Evolutionary conservation across 148 eudicot species (phyloP).

Genomic region (Spergularia bocconei): DNA sequence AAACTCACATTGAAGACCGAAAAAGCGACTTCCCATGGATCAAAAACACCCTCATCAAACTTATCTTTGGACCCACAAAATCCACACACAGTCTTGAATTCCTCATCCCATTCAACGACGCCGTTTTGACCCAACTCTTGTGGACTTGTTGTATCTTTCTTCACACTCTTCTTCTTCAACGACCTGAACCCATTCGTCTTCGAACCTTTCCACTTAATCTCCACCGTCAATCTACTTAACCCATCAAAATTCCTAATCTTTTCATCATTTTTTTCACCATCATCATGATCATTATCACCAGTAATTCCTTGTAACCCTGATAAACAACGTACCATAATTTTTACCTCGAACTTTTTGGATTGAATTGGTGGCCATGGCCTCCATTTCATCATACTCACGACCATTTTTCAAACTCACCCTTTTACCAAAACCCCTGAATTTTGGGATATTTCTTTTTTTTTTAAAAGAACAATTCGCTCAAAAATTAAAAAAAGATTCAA

Average conservation of each 20-base stretch:
- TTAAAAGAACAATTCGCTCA: neutral
- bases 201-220: constrained; percentile 70
- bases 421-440: neutral
- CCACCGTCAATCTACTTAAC: constrained; percentile 41
- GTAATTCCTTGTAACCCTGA: constrained; percentile 31
- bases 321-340: constrained; percentile 36
- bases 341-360: constrained; percentile 51
- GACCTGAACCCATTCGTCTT: constrained; percentile 52
- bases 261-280: constrained; percentile 12
- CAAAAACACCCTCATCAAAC: constrained; percentile 32
- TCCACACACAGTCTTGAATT: constrained; percentile 45
- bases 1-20: constrained; percentile 55
- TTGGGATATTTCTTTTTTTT: neutral
- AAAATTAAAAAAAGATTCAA: neutral
- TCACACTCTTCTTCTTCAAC: constrained; percentile 43
- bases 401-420: constrained; percentile 25
- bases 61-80: constrained; percentile 43
- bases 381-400: constrained; percentile 74
- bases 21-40: constrained; percentile 60
- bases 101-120: constrained; percentile 60
- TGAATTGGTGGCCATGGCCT: constrained; percentile 54
- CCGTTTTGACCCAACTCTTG: constrained; percentile 41
- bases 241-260: constrained; percentile 13
- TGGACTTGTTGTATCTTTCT: constrained; percentile 44
- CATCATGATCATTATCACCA: neutral